These are phyloP conservation scores for Cucurbita ficifolia DNA, from an alignment of 306 rosid species.

Conservation along the genomic window DNA sequence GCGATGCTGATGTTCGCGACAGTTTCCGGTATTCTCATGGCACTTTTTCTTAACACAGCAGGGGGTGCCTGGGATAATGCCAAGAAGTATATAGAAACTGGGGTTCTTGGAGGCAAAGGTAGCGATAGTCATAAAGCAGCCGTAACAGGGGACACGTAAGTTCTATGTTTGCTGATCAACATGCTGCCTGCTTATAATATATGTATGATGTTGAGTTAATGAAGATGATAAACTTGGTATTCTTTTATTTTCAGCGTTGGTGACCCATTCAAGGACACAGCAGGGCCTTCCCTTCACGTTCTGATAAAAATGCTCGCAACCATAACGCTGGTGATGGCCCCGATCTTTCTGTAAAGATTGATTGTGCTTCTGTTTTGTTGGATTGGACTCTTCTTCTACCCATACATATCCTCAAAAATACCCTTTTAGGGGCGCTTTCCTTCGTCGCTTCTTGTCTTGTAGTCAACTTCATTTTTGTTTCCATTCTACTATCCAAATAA, in stretches of 20 bases:
- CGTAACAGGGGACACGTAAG: constrained; percentile 93
- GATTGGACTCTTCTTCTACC: not conserved
- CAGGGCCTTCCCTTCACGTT: constrained; percentile 94
- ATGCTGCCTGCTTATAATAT: too few relatives aligned
- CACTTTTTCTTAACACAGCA: constrained; percentile 89
- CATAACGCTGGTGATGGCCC: constrained; percentile 95
- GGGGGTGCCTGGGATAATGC: constrained; percentile 99
- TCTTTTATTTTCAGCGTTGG: constrained; percentile 52
- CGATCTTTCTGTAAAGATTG: constrained; percentile 61
- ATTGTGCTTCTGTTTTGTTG: not conserved
- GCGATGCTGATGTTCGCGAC: constrained; percentile 91
- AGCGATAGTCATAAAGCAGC: constrained; percentile 97
- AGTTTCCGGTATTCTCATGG: constrained; percentile 93
- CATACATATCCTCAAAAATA: too few relatives aligned
- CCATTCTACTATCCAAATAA: not conserved
- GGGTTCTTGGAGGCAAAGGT: constrained; percentile 97
- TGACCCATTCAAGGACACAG: constrained; percentile 97
- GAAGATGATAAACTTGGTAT: not conserved
- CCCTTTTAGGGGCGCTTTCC: not conserved
- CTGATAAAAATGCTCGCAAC: constrained; percentile 97
- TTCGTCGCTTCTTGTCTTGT: not conserved
- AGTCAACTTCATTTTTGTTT: not conserved
- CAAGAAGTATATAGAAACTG: constrained; percentile 91
- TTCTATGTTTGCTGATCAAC: not conserved
- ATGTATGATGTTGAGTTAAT: not conserved